These are phyloP conservation scores for Martiniozyma asiatica DNA, from an alignment of 1,139 yeast species.

Conservation along the genomic window DNA sequence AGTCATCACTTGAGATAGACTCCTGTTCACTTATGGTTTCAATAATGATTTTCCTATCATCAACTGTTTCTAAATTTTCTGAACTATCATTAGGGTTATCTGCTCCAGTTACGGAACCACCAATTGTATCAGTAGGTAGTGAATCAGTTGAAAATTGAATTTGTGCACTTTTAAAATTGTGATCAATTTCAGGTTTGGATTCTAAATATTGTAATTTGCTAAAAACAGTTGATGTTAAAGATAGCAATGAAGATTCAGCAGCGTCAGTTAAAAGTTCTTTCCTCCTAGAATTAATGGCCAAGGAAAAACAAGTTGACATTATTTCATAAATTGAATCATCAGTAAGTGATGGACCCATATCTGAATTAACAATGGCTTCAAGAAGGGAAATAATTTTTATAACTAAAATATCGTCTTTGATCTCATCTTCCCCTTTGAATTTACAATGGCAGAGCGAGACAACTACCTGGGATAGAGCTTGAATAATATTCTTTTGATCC, in stretches of 20 bases:
- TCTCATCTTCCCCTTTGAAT: slow-evolving; percentile 90
- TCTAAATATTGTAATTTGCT: slow-evolving; percentile 44
- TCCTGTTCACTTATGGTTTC: background rate
- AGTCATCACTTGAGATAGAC: slow-evolving; percentile 12
- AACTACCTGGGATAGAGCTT: slow-evolving; percentile 46
- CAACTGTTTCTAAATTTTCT: slow-evolving; percentile 1
- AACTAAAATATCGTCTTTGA: slow-evolving; percentile 84
- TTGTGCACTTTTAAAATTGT: slow-evolving; percentile 19
- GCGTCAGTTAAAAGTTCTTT: slow-evolving; percentile 82
- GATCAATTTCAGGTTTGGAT: slow-evolving; percentile 20
- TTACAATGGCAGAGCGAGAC: slow-evolving; percentile 87
- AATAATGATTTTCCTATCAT: background rate
- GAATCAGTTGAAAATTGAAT: slow-evolving; percentile 18
- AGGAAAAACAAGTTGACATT: slow-evolving; percentile 78
- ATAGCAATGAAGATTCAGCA: slow-evolving; percentile 75
- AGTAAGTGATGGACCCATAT: slow-evolving; percentile 50
- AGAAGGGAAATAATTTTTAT: slow-evolving; percentile 69
- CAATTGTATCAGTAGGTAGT: slow-evolving; percentile 22
- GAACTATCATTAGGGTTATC: slow-evolving; percentile 6
- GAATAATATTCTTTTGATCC: slow-evolving; percentile 37
- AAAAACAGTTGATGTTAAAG: slow-evolving; percentile 62
- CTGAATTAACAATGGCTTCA: slow-evolving; percentile 57
- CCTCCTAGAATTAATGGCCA: slow-evolving; percentile 88
- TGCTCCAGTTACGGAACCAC: slow-evolving; percentile 20
- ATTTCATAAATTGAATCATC: slow-evolving; percentile 84